These are phyloP conservation scores for Acmispon strigosus DNA, from an alignment of 306 rosid species.

Conservation along the genomic window DNA sequence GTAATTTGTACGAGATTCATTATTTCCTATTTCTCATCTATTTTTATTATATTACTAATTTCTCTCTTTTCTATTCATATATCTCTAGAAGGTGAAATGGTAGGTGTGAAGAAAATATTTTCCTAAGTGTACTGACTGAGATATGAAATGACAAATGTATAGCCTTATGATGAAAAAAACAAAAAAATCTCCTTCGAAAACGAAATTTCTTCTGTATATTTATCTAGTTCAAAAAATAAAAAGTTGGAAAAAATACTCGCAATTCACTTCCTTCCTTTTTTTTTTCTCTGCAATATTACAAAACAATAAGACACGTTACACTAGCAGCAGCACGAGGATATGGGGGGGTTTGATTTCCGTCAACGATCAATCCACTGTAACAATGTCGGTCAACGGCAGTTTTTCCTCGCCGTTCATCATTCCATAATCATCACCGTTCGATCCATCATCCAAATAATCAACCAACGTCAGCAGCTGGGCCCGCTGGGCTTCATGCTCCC, in stretches of 20 bases:
- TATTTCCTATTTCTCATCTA: no score
- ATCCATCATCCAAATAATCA: not conserved
- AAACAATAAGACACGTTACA: constrained; percentile 1
- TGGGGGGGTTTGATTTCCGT: not conserved
- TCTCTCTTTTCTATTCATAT: no score
- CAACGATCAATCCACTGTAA: constrained; percentile 19
- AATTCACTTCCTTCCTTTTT: not conserved
- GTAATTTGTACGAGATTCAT: no score
- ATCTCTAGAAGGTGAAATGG: no score
- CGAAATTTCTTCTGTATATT: not conserved
- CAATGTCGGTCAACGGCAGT: constrained; percentile 22
- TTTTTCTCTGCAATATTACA: constrained; percentile 6
- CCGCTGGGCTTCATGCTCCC: constrained; percentile 53
- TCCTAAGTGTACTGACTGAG: no score
- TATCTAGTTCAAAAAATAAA: not conserved
- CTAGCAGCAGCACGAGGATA: not conserved
- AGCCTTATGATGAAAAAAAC: no score
- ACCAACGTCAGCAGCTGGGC: constrained; percentile 43
- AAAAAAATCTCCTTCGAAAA: no score
- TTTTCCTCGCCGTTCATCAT: constrained; percentile 10
- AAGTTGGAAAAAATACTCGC: not conserved
- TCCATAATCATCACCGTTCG: not conserved
- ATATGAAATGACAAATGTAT: no score
- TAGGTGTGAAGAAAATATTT: no score
- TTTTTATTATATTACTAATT: no score